These are phyloP conservation scores for Amniculicola lignicola DNA, from an alignment of 495 filamentous ascomycete genomes.

Conservation along the genomic window DNA sequence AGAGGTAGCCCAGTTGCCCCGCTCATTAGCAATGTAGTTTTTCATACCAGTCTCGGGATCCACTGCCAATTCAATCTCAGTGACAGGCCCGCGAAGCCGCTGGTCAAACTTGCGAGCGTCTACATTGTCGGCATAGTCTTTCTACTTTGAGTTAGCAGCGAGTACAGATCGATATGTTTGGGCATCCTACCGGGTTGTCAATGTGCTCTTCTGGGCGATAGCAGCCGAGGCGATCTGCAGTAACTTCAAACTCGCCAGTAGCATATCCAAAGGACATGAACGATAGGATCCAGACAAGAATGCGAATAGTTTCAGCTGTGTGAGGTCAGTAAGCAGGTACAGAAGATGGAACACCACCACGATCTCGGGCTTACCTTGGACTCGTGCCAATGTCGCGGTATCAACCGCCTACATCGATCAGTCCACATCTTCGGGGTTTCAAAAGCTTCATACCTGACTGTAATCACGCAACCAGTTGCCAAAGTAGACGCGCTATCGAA, in stretches of 20 bases:
- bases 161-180: not conserved
- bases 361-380: slow-evolving; percentile 50
- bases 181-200: slow-evolving; percentile 34
- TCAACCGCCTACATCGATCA: slow-evolving; percentile 75
- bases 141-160: slow-evolving; percentile 33
- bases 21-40: slow-evolving; percentile 96
- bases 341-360: not conserved
- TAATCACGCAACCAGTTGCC: slow-evolving; percentile 58
- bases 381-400: slow-evolving; percentile 82
- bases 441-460: slow-evolving; percentile 21
- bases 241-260: slow-evolving; percentile 96
- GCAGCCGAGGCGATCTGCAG: slow-evolving; percentile 80
- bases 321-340: slow-evolving; percentile 10
- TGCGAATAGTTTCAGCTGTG: slow-evolving; percentile 76
- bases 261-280: slow-evolving; percentile 95
- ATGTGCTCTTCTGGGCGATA: slow-evolving; percentile 97
- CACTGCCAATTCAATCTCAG: slow-evolving; percentile 72
- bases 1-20: slow-evolving; percentile 79
- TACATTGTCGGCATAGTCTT: slow-evolving; percentile 82
- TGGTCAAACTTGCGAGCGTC: slow-evolving; percentile 83
- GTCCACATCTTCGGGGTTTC: not conserved
- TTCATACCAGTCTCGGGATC: slow-evolving; percentile 91
- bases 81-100: slow-evolving; percentile 76
- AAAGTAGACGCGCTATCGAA: slow-evolving; percentile 73
- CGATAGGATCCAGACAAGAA: slow-evolving; percentile 85